These are phyloP conservation scores for Pseudonitzschia multistriata DNA, from an alignment of 108 stramenopile genomes.

Conservation along the genomic window DNA sequence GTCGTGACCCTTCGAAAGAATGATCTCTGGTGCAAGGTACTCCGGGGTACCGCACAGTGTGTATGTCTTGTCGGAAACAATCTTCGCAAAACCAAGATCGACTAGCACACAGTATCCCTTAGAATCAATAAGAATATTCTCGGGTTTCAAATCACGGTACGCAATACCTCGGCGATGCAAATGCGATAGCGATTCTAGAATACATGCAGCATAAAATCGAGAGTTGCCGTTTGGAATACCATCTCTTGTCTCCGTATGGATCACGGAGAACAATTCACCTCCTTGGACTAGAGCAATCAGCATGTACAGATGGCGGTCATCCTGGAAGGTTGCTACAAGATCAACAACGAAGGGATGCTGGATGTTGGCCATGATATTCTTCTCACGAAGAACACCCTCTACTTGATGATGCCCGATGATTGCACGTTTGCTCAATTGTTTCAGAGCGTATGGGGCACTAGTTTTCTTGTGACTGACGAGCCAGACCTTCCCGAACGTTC, in stretches of 20 bases:
- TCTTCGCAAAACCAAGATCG: conserved; percentile 99
- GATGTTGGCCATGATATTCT: conserved; percentile 89
- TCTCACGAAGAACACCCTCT: conserved; percentile 87
- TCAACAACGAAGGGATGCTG: conserved; percentile 93
- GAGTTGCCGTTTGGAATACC: conserved; percentile 88
- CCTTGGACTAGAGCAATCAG: conserved; percentile 91
- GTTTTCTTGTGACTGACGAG: conserved; percentile 91
- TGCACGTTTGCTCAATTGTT: conserved; percentile 90
- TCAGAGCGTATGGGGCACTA: conserved; percentile 83
- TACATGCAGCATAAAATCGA: conserved; percentile 86
- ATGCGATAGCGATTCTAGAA: conserved; percentile 66
- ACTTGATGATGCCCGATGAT: conserved; percentile 98
- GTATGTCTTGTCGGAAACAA: conserved; percentile 96
- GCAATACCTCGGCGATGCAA: conserved; percentile 83
- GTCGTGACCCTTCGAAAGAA: conserved; percentile 97
- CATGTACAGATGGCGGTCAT: conserved; percentile 88
- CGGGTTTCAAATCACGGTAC: conserved; percentile 95
- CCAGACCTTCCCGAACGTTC: conserved; percentile 98
- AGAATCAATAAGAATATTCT: conserved; percentile 78
- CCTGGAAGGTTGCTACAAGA: conserved; percentile 87
- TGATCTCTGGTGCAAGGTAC: conserved; percentile 98
- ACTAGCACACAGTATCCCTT: conserved; percentile 96
- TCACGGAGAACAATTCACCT: conserved; percentile 90
- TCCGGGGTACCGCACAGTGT: conserved; percentile 98
- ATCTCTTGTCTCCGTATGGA: conserved; percentile 88